Conservation (phyloP, 75 land plant genomes). For the Azolla pinnata region DNA sequence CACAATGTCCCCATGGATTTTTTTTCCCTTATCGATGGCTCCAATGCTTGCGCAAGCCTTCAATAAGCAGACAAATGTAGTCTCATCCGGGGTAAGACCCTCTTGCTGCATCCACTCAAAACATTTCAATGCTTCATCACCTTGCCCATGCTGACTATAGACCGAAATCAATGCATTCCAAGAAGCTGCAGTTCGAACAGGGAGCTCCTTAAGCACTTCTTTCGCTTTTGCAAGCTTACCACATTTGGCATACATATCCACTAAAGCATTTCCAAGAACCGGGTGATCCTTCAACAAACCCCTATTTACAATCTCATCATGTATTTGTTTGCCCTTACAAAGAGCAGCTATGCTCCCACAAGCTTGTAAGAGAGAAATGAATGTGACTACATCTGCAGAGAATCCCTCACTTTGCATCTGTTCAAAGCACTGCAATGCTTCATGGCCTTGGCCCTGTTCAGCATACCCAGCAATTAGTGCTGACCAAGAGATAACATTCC, state of each 20-base stretch:
- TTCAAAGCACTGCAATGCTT: conserved; percentile 44
- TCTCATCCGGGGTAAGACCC: neutral
- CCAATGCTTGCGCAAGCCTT: conserved; percentile 4
- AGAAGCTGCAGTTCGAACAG: conserved; percentile 13
- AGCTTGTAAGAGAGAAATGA: conserved; percentile 39
- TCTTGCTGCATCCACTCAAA: conserved; percentile 3
- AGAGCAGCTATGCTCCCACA: conserved; percentile 45
- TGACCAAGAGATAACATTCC: conserved; percentile 61
- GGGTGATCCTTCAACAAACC: neutral
- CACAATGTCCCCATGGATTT: conserved; percentile 7
- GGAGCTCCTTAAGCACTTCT: conserved; percentile 14
- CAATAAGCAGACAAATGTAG: neutral
- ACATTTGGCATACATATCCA: conserved; percentile 25
- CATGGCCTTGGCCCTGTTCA: conserved; percentile 34
- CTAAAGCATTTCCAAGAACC: conserved; percentile 17
- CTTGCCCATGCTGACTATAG: conserved; percentile 9
- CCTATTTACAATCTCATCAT: neutral
- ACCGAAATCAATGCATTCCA: conserved; percentile 25
- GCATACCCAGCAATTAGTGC: conserved; percentile 73
- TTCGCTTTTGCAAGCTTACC: conserved; percentile 5
- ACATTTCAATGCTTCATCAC: conserved; percentile 6
- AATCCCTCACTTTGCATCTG: conserved; percentile 30
- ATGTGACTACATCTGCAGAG: conserved; percentile 42
- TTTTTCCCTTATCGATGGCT: conserved; percentile 2
- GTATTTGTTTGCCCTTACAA: conserved; percentile 31